A percentile compares a stretch with the other conserved stretches of the same genome.
phyloP scores from a whole-genome alignment of 225 moss, liverwort and hornwort genomes.

The Pseudoscleropodium purum region DNA sequence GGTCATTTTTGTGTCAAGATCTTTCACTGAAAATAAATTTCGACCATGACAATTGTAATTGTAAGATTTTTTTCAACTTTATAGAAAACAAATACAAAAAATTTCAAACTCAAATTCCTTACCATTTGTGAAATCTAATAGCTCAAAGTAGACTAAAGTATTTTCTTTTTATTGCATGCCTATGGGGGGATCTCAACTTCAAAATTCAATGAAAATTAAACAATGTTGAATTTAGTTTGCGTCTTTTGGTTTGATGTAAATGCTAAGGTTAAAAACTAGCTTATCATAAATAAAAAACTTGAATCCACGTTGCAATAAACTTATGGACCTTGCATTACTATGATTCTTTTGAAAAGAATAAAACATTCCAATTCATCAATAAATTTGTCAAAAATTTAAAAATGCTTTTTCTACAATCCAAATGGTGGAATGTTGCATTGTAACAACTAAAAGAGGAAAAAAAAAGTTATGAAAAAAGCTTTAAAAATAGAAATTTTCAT shows the following conservation, averaged over 20 bases:
- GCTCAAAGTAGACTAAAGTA: not conserved
- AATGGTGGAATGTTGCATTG: not conserved
- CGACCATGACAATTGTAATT: rapidly evolving
- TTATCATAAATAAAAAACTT: not conserved
- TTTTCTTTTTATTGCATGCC: not conserved
- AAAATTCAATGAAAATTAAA: not conserved
- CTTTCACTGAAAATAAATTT: not conserved
- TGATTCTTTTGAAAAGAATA: not conserved
- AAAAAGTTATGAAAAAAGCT: not conserved
- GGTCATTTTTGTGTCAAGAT: not conserved
- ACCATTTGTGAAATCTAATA: not conserved
- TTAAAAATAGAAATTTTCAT: not conserved
- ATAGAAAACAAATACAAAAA: rapidly evolving
- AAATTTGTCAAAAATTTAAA: not conserved
- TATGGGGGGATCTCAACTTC: rapidly evolving
- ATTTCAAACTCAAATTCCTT: not conserved
- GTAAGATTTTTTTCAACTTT: not conserved
- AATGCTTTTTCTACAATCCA: not conserved
- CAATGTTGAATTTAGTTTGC: no score
- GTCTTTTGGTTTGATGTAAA: not conserved
- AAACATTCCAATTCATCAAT: not conserved
- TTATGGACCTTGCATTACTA: not conserved
- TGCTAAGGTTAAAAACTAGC: not conserved
- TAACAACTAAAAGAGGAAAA: not conserved
- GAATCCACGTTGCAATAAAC: no score